Conservation (phyloP, 2,329 filamentous ascomycete species). For the Phaeosphaeriaceae sp. region DNA sequence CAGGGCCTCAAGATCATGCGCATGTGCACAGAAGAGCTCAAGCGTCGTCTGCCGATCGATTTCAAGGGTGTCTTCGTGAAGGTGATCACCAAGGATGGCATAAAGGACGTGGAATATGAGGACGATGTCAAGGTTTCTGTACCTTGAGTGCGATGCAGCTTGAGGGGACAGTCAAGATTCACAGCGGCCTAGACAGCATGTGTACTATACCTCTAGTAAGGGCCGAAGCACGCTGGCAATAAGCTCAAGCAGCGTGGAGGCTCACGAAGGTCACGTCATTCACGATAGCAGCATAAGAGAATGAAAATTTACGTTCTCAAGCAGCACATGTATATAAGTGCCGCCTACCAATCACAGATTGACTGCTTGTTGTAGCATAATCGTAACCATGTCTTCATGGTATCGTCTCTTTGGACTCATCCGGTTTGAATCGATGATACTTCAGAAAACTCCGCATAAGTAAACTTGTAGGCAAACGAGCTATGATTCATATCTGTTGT, state of each 20-base stretch:
- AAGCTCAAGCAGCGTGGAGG: background rate
- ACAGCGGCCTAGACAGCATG: constrained; percentile 12
- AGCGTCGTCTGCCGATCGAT: constrained; percentile 94
- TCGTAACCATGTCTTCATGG: background rate
- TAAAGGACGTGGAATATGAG: constrained; percentile 83
- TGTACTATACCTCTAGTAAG: constrained; percentile 7
- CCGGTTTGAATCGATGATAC: too few relatives aligned
- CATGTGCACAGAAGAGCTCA: constrained; percentile 96
- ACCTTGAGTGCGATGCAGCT: constrained; percentile 52
- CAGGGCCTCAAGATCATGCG: constrained; percentile 90
- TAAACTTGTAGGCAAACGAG: too few relatives aligned
- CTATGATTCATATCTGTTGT: too few relatives aligned
- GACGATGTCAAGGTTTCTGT: constrained; percentile 75
- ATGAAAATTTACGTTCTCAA: constrained; percentile 3
- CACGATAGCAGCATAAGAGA: constrained; percentile 1
- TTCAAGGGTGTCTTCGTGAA: constrained; percentile 98
- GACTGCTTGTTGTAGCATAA: background rate
- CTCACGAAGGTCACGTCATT: constrained; percentile 4
- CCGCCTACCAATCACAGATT: background rate
- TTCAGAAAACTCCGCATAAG: too few relatives aligned
- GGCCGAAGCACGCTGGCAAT: background rate
- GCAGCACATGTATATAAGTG: background rate
- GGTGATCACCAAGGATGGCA: constrained; percentile 92
- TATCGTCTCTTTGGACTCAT: background rate
- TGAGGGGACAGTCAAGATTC: constrained; percentile 7